Base-by-base conservation (phyloP, 108 stramenopile species). In the Stephanodiscus triporus region DNA sequence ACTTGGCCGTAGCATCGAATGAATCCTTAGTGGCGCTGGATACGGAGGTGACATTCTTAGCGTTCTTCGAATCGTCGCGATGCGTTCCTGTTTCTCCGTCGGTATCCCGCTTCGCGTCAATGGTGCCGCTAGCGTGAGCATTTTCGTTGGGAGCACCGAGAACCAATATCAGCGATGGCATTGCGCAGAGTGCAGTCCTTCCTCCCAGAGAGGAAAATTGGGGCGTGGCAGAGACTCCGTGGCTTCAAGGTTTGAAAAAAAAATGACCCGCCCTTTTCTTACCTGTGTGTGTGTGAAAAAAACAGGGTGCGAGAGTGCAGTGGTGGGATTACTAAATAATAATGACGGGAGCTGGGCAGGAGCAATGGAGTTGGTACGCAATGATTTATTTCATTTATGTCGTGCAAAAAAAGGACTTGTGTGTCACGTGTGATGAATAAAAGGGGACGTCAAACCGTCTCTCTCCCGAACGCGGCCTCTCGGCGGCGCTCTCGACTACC, bases 111-210 rank as follows among this genome's bases (percentile, higher is more conserved):
- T 62, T 34, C 20, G 38, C 61, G 34, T 22, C 34, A 0, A 62
- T 37, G 17, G 61, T 40, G 34, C 38, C 61, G 20, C 61, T 59
- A 24, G 29, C 9, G 57, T 2, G 37, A 36, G 30, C 61, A 62
- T 36, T 36, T 16, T 62, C 10, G 2, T 59, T 2, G 4, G 30
- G 26, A 19, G 57, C 4, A 2, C 4, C 9, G 2, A 17, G 30
- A 5, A 27, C 9, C 2, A 2, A 2, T 4, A 7, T 4, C 16
- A 30, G 57, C 14, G 30, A 8, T 19, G 29, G 57, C 26, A 30
- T 49, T 49, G 48, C 6, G 16, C 6, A 2, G 48, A 49, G 48
- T n/a, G 48, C 48, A 49, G 48, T 49, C 48, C 2, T 2, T 6
- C n/a, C 2, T 26, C 23, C 24, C 2, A 6, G 26, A 54, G 23